Conservation (phyloP, 352 stramenopile genomes). For the Pythium apleroticum region DNA sequence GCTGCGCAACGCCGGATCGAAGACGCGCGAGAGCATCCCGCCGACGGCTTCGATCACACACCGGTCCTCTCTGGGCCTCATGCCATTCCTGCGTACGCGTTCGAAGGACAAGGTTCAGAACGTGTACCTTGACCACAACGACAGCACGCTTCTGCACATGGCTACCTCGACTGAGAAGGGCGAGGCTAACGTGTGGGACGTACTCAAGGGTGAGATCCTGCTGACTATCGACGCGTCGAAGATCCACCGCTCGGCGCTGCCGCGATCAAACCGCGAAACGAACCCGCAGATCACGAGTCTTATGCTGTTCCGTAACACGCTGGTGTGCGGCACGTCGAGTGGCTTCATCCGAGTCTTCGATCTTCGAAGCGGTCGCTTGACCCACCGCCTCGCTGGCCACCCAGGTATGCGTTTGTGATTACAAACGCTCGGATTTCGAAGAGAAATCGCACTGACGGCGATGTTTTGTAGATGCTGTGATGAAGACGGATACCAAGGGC, state of each 20-base stretch:
- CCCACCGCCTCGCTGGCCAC: constrained; percentile 79
- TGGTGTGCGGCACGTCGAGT: constrained; percentile 85
- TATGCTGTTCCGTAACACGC: constrained; percentile 86
- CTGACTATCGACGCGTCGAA: constrained; percentile 75
- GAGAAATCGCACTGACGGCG: not conserved
- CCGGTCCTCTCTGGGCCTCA: constrained; percentile 73
- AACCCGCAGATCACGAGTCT: constrained; percentile 83
- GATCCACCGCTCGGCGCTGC: constrained; percentile 83
- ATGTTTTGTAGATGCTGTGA: constrained; percentile 55
- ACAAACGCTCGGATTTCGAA: not conserved
- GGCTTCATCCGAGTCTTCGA: constrained; percentile 89
- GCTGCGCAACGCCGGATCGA: constrained; percentile 45
- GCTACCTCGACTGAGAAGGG: constrained; percentile 86
- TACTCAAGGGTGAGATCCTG: constrained; percentile 82
- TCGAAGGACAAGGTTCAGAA: constrained; percentile 79
- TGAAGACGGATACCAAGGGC: constrained; percentile 84
- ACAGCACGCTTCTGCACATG: constrained; percentile 76
- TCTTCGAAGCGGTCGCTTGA: constrained; percentile 72
- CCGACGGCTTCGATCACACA: constrained; percentile 77
- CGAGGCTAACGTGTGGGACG: constrained; percentile 87
- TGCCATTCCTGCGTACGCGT: constrained; percentile 81
- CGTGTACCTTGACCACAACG: constrained; percentile 79
- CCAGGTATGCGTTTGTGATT: constrained; percentile 47
- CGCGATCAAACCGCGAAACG: constrained; percentile 57
- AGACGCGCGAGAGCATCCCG: constrained; percentile 45